These are phyloP conservation scores for Daldinia childiae DNA, from an alignment of 495 filamentous ascomycete genomes.

Conservation along the genomic window DNA sequence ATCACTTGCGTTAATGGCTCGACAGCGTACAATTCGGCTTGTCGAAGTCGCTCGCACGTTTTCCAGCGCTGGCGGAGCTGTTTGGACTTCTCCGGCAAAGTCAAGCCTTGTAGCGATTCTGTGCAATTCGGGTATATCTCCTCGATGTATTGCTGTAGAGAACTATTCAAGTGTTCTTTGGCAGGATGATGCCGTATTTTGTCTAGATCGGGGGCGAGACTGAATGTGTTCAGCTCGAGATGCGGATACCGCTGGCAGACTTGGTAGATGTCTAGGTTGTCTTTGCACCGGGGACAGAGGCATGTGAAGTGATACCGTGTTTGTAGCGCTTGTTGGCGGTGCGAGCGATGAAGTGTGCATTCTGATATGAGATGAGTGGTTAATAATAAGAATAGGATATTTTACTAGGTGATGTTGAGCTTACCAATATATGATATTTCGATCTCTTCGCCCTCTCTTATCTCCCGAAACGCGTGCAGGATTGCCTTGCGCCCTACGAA, in stretches of 20 bases:
- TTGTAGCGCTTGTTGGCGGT: slow-evolving; percentile 48
- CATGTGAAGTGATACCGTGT: slow-evolving; percentile 56
- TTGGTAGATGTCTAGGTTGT: slow-evolving; percentile 57
- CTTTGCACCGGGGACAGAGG: slow-evolving; percentile 51
- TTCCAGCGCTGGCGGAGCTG: slow-evolving; percentile 46
- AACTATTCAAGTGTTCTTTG: slow-evolving; percentile 9
- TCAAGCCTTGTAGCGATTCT: neutral
- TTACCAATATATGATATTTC: slow-evolving; percentile 62
- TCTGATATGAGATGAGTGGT: slow-evolving; percentile 41
- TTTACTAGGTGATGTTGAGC: slow-evolving; percentile 8
- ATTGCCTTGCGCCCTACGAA: slow-evolving; percentile 55
- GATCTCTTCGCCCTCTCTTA: slow-evolving; percentile 59
- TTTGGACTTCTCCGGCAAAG: slow-evolving; percentile 11
- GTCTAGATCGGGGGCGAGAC: slow-evolving; percentile 46
- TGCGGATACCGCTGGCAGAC: slow-evolving; percentile 49
- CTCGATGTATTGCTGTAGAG: slow-evolving; percentile 17
- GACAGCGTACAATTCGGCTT: slow-evolving; percentile 51
- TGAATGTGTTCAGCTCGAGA: slow-evolving; percentile 51
- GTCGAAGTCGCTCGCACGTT: slow-evolving; percentile 49
- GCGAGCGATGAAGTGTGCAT: slow-evolving; percentile 42
- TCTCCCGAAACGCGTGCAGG: slow-evolving; percentile 51
- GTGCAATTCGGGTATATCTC: slow-evolving; percentile 33
- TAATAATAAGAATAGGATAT: neutral
- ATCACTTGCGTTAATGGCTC: slow-evolving; percentile 51
- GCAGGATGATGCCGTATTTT: slow-evolving; percentile 30